Percentiles rank a stretch among this genome's conserved stretches.
phyloP scores from a whole-genome alignment of 768 basidiomycete genomes.

The Pulveroboletus sp. region DNA sequence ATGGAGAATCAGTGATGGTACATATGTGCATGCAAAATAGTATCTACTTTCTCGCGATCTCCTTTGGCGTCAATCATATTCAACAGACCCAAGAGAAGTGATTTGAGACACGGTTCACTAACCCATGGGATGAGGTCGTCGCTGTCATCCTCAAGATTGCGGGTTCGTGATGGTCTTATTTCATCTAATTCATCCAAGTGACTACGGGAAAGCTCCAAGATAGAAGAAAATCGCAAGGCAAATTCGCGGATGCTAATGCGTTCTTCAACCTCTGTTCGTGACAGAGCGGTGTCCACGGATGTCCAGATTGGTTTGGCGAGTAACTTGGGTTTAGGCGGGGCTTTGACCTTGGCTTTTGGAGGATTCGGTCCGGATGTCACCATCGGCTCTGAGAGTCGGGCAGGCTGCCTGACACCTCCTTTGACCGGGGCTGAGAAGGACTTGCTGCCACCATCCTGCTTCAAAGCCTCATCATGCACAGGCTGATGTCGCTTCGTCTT shows the following conservation, averaged over 20 bases:
- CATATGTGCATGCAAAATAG: background rate
- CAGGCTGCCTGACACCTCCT: slow-evolving; percentile 3
- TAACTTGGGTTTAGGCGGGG: slow-evolving; percentile 31
- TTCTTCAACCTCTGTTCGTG: slow-evolving; percentile 48
- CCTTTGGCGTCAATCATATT: slow-evolving; percentile 47
- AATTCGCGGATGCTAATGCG: slow-evolving; percentile 79
- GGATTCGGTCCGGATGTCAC: slow-evolving; percentile 15
- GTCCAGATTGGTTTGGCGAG: slow-evolving; percentile 57
- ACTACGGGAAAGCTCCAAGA: slow-evolving; percentile 48
- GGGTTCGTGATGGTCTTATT: slow-evolving; percentile 35
- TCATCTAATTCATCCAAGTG: slow-evolving; percentile 66
- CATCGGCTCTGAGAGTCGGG: slow-evolving; percentile 9
- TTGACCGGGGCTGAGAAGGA: slow-evolving; percentile 12
- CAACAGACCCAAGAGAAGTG: slow-evolving; percentile 61
- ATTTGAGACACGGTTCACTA: slow-evolving; percentile 61
- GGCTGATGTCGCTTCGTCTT: slow-evolving; percentile 13
- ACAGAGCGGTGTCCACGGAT: slow-evolving; percentile 40
- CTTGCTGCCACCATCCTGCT: slow-evolving; percentile 3
- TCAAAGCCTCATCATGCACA: slow-evolving; percentile 1
- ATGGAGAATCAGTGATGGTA: background rate
- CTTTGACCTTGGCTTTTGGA: slow-evolving; percentile 24
- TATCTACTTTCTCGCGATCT: slow-evolving; percentile 33
- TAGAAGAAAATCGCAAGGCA: slow-evolving; percentile 55
- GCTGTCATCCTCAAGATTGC: slow-evolving; percentile 38
- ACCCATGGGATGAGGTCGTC: slow-evolving; percentile 51